Conservation (phyloP, 2,329 filamentous ascomycete species). For the Apiospora rasikravindrae region DNA sequence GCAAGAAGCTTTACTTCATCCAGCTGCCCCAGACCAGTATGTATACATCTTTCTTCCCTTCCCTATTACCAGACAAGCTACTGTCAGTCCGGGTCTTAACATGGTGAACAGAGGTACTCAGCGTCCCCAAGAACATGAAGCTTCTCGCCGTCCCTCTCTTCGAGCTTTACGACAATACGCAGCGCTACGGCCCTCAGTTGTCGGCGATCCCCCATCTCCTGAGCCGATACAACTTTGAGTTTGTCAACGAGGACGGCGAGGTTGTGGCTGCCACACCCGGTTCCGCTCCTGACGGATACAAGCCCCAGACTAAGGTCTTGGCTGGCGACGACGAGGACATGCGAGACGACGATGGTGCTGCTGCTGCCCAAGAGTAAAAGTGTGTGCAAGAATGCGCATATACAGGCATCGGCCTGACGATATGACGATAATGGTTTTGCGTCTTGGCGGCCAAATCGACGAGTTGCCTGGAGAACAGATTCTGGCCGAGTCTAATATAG, state of each 20-base stretch:
- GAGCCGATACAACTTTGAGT: conserved; percentile 96
- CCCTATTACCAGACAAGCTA: background rate
- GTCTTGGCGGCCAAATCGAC: background rate
- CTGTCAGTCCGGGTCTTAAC: background rate
- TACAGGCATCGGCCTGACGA: background rate
- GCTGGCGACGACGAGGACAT: conserved; percentile 67
- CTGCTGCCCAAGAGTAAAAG: conserved; percentile 7
- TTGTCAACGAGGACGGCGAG: conserved; percentile 90
- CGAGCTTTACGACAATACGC: conserved; percentile 97
- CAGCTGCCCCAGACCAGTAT: conserved; percentile 89
- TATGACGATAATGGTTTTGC: background rate
- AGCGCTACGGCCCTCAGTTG: conserved; percentile 91
- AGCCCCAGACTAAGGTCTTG: conserved; percentile 69
- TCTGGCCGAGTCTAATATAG: background rate
- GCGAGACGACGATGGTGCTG: conserved; percentile 41
- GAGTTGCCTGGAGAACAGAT: background rate
- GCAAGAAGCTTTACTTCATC: conserved; percentile 98
- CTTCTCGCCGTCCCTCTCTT: conserved; percentile 95
- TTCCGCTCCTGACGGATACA: conserved; percentile 63
- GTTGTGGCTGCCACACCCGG: conserved; percentile 86
- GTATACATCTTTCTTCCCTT: conserved; percentile 35
- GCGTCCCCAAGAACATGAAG: conserved; percentile 99
- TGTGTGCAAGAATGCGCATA: background rate
- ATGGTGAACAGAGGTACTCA: conserved; percentile 75
- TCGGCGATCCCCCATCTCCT: conserved; percentile 95